Conservation (phyloP, 768 basidiomycete genomes). For the Russula dissimulans region DNA sequence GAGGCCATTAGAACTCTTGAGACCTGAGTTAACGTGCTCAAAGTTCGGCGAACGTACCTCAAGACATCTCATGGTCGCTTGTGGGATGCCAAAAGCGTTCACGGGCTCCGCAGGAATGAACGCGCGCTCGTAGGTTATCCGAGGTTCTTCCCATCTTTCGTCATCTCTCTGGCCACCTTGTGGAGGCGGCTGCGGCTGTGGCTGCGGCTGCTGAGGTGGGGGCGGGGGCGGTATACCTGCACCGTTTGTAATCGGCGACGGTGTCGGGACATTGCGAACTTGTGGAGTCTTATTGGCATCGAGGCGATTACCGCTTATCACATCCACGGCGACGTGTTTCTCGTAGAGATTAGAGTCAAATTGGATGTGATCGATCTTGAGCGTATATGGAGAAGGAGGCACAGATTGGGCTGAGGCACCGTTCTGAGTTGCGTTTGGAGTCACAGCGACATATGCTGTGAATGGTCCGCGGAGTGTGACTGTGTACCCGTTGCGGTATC, state of each 20-base stretch:
- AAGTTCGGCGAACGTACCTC: conserved; percentile 41
- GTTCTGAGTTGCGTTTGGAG: conserved; percentile 21
- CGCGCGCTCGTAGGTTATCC: conserved; percentile 48
- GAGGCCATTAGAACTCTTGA: conserved; percentile 7
- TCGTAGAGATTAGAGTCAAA: conserved; percentile 70
- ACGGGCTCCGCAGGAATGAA: conserved; percentile 76
- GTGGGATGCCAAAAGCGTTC: conserved; percentile 82
- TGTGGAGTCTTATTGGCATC: conserved; percentile 29
- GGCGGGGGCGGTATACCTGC: background rate
- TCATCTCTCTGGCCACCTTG: conserved; percentile 33
- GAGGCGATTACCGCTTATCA: conserved; percentile 43
- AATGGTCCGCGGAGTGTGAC: conserved; percentile 70
- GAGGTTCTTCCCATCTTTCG: conserved; percentile 54
- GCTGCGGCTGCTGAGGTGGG: conserved; percentile 6
- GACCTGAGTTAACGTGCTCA: conserved; percentile 3
- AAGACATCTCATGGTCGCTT: conserved; percentile 82
- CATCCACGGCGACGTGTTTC: conserved; percentile 62
- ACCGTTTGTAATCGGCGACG: conserved; percentile 23
- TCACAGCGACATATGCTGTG: conserved; percentile 47
- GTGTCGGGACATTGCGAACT: conserved; percentile 13
- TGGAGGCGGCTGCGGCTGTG: conserved; percentile 7
- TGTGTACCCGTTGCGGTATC: conserved; percentile 69
- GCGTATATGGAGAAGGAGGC: conserved; percentile 23
- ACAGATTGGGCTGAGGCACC: conserved; percentile 13
- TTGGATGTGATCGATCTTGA: conserved; percentile 65